Evolutionary conservation across 2,329 filamentous ascomycete genomes (phyloP), one percentile per base, ranked within the genome.

Genomic region (Aspergillus sp.): DNA sequence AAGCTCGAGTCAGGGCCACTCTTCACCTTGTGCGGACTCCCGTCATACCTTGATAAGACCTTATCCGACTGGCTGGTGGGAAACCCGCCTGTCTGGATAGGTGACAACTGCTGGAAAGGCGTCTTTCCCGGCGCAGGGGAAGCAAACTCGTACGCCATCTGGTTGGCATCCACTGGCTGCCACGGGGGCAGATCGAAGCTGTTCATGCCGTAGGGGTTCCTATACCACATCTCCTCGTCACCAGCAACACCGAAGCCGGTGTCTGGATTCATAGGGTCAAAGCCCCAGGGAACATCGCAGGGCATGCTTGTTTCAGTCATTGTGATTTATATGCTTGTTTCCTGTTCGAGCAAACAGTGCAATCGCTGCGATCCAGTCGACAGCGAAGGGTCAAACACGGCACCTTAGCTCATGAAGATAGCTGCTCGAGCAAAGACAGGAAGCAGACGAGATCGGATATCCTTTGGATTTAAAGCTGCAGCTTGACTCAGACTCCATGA

Each of bases 241-340:
- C 44, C 43, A 1, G 31, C 25, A 23, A 59, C 27, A 6, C 19
- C 47, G 49, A 57, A 58, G 11, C 47, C 45, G 7, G 37, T 40
- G 17, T 40, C 56, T 14, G 51, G 44, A 19, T 59, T 58, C 23
- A 56, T 37, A 11, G 55, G 52, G 40, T 62, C 62, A 39, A 59
- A 56, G 4, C 31, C 41, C 62, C 63, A 63, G 17, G 56, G 31
- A 33, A 52, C 21, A 43, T 61, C 61, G 41, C 54, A 56, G 1
- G 51, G 45, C 35, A 50, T 33, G 25, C 11, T 56, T 7, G 50
- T 52, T 14, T 63, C 57, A 15, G 57, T 40, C 61, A 62, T 63
- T 27, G 45, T 52, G 27, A n/a, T 19, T 21, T 31, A 39, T 25
- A 17, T 14, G n/a, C 15, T 25, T 31, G 37, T 41, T 31, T 9